A percentile compares a stretch with the other conserved stretches of the same genome.
These are phyloP conservation scores for Inonotus hispidus DNA, from an alignment of 1,284 basidiomycete species.

Conservation along the genomic window DNA sequence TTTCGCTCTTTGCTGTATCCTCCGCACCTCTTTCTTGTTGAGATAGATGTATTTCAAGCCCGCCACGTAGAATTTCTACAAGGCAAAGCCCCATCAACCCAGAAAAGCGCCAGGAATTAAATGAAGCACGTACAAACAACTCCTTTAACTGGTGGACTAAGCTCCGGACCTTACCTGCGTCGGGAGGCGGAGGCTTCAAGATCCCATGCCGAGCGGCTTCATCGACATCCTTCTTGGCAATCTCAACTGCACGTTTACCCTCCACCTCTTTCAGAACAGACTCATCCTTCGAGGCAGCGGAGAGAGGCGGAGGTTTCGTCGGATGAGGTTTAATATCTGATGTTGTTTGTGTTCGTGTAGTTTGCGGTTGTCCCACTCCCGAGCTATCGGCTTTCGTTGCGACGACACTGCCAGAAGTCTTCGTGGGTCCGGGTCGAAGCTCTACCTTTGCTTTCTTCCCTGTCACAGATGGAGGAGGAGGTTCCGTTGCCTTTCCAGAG, in stretches of 20 bases:
- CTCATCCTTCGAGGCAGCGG: constrained; percentile 6
- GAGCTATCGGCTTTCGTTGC: constrained; percentile 13
- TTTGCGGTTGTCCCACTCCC: constrained; percentile 6
- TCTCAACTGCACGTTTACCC: constrained; percentile 34
- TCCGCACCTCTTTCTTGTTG: constrained; percentile 47
- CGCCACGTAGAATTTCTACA: constrained; percentile 72
- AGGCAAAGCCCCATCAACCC: constrained; percentile 1
- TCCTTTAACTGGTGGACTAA: constrained; percentile 63
- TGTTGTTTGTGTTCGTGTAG: background rate
- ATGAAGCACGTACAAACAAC: constrained; percentile 45
- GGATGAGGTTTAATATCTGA: constrained; percentile 16
- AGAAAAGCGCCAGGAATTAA: constrained; percentile 53
- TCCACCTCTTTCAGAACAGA: constrained; percentile 11
- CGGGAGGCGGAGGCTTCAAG: constrained; percentile 54
- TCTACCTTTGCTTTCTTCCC: constrained; percentile 40
- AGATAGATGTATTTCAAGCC: constrained; percentile 66
- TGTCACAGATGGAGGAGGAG: background rate
- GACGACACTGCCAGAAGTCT: constrained; percentile 33
- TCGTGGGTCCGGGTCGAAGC: constrained; percentile 59
- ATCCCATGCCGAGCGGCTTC: constrained; percentile 65
- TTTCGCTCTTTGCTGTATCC: constrained; percentile 49
- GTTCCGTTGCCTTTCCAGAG: background rate
- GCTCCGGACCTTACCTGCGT: constrained; percentile 48
- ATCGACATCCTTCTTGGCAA: constrained; percentile 54
- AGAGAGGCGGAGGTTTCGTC: constrained; percentile 7